Base-by-base conservation (phyloP, 768 basidiomycete genomes). In the Macrolepiota fuliginosa region DNA sequence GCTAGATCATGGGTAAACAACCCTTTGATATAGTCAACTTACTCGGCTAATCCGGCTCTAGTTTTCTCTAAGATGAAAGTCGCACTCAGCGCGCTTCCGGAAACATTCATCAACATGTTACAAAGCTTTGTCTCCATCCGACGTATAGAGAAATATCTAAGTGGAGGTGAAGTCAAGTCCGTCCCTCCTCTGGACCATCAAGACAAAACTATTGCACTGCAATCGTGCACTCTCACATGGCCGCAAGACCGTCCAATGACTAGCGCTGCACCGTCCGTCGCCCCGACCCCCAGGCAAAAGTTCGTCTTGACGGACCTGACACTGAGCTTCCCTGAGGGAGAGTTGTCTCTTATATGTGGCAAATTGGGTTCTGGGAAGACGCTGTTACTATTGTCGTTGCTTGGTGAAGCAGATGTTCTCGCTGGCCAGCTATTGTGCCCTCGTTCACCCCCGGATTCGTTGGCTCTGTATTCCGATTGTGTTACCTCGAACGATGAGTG, bases 311-410 rank as follows among this genome's bases (percentile, higher is more conserved):
- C 89, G n/a, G 91, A 95, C 68, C 72, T 96, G 58, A 83, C 81
- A 17, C 72, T 96, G 15, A 80, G 84, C 46, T 95, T 97, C 76
- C 94, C 94, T 0, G 73, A 77, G 12, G 91, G 91, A 27, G 83
- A 91, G 71, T 78, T 96, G 25, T 89, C 91, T 1, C 79, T 97
- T 15, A 83, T 97, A 17, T 95, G 93, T 68, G 95, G 95, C 1
- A 92, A 94, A 69, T 79, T 96, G 10, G 94, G 93, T 3, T 90
- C 90, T 17, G 94, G 95, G 27, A 97, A 96, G 76, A 91, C 94
- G 0, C 75, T 97, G 5, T 71, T 96, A 32, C 75, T 96, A n/a
- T 79, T 90, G 35, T 89, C 89, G 6, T 82, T 97, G 42, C 81
- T 98, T 3, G 95, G 95, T 25, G 94, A 96, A 77, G 89, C 91